Base-by-base conservation (phyloP, 1,284 basidiomycete species). In the Austroboletus rostrupii region DNA sequence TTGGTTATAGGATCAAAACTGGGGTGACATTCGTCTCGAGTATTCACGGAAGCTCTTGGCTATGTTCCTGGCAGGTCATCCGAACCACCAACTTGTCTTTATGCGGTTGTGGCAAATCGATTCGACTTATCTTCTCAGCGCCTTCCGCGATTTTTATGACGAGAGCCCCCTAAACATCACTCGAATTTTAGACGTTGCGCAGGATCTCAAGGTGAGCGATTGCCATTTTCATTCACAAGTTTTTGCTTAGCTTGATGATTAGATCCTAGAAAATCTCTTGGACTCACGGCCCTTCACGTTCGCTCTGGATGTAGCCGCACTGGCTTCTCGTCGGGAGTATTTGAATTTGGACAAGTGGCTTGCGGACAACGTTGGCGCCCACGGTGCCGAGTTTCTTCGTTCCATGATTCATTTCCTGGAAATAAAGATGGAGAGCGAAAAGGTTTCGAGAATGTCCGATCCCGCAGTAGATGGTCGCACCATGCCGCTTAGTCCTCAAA, bases 291-390 rank as follows among this genome's bases (percentile, higher is more conserved):
- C 93, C 2, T 90, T 94, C 56, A 84, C 83, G 19, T 92, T 96
- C 61, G 87, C 88, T 16, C 81, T 96, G 45, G 97, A 99, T 65
- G 87, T 97, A 36, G 97, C 97, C 14, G 87, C 94, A 6, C 73
- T 97, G 21, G 95, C 95, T 2, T 93, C 92, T 38, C 87, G 93
- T 43, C 77, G 93, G 59, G 96, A 99, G 66, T 92, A 93, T 62
- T 78, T 99, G 60, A 94, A 98, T 61, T 78, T 99, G 44, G 95
- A 97, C 70, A 92, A 96, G 69, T 99, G 95, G 95, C 77, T 99
- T 5, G 84, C 90, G 35, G 90, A 94, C 67, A 88, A 91, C 59
- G 88, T 97, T 37, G 74, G 82, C 14, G 72, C 76, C 40, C 88
- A 94, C 57, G 91, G 91, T 3, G 79, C 80, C 36, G 90, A 92